Evolutionary conservation across 164 flowering plant genomes (phyloP).

Genomic region (Santalum album): DNA sequence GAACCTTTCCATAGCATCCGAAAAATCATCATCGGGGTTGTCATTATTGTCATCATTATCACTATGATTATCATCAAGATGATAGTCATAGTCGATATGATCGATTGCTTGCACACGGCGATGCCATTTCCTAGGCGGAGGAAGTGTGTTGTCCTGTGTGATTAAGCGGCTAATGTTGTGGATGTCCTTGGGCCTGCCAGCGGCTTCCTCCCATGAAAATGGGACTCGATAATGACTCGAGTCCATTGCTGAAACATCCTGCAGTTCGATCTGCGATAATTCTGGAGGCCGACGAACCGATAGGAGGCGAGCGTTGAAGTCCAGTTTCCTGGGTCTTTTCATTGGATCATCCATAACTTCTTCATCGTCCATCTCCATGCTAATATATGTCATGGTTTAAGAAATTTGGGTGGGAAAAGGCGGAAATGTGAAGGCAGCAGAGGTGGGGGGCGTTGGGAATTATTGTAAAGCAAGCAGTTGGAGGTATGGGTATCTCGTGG

Average conservation of each 20-base stretch:
- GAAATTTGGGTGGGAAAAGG: neutral
- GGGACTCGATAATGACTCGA: slow-evolving; percentile 34
- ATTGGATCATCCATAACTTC: neutral
- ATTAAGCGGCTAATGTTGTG: neutral
- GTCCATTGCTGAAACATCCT: neutral
- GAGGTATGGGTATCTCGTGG: slow-evolving; percentile 31
- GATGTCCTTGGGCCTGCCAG: slow-evolving; percentile 48
- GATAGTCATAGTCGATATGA: neutral
- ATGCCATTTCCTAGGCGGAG: slow-evolving; percentile 38
- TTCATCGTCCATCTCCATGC: too few relatives aligned
- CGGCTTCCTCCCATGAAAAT: slow-evolving; percentile 61
- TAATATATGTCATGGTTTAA: too few relatives aligned
- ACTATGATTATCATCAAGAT: neutral
- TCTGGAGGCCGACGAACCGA: slow-evolving; percentile 31
- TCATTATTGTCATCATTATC: slow-evolving; percentile 7
- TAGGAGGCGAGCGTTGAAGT: slow-evolving; percentile 47
- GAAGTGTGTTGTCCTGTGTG: slow-evolving; percentile 14
- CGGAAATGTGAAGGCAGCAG: neutral
- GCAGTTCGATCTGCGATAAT: neutral
- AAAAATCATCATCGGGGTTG: slow-evolving; percentile 16
- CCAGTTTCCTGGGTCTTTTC: slow-evolving; percentile 24
- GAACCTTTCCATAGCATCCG: slow-evolving; percentile 42
- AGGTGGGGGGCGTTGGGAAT: slow-evolving; percentile 5
- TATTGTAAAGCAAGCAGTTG: slow-evolving; percentile 17
- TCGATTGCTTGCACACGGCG: neutral